Evolutionary conservation across 148 eudicot species (phyloP).

Genomic region (Spergularia bocconei): DNA sequence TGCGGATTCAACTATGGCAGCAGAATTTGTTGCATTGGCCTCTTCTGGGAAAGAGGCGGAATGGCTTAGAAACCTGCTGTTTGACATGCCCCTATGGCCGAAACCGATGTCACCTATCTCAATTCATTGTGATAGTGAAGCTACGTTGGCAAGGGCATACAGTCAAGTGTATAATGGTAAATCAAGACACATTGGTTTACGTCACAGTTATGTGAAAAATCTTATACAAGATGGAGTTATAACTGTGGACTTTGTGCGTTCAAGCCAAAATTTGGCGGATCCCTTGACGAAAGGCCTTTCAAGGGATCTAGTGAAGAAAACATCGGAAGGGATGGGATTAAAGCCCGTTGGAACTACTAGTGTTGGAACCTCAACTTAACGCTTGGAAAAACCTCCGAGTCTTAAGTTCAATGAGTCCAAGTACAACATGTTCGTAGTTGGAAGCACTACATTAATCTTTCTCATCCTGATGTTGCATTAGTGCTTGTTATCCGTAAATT

Average conservation of each 20-base stretch:
- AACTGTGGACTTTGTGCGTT: neutral
- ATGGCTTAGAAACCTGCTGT: neutral
- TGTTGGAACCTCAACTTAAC: neutral
- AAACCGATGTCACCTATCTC: neutral
- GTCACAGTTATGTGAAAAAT: neutral
- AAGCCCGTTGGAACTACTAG: neutral
- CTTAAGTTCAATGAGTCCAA: neutral
- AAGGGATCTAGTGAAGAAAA: neutral
- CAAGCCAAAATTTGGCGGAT: no score
- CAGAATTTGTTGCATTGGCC: conserved; percentile 13
- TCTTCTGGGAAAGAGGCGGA: conserved; percentile 1
- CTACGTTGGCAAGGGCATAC: neutral
- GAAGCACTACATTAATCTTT: no score
- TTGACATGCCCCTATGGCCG: neutral
- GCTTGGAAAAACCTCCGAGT: neutral
- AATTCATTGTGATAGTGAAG: conserved; percentile 1
- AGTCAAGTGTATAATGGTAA: conserved; percentile 11
- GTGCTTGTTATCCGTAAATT: no score
- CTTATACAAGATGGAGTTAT: neutral
- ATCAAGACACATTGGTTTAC: conserved; percentile 6
- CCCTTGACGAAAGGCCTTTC: neutral
- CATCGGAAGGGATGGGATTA: neutral
- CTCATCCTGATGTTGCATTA: no score
- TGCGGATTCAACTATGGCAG: conserved; percentile 11
- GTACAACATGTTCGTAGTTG: no score